A percentile compares a stretch with the other conserved stretches of the same genome.
Evolutionary conservation across 352 stramenopile genomes (phyloP).

Genomic region (Poterioochromonas sp.): DNA sequence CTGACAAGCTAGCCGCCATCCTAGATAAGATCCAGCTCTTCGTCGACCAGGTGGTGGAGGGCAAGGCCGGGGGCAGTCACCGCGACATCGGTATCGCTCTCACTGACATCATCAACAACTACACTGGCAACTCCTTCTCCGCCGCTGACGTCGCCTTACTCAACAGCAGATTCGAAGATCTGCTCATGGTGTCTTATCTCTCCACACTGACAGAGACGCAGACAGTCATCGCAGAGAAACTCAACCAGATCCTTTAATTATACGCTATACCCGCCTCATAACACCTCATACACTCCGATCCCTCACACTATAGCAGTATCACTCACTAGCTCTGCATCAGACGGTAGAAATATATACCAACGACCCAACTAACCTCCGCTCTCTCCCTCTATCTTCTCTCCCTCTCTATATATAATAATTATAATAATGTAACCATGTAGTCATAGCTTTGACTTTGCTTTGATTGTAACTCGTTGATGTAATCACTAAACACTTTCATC

Average conservation of each 20-base stretch:
- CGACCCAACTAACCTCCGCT: too few species aligned
- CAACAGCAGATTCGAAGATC: background rate
- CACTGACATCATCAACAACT: background rate
- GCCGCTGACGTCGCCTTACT: background rate
- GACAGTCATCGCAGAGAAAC: background rate
- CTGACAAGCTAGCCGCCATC: background rate
- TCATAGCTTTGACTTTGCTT: too few species aligned
- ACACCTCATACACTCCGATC: too few species aligned
- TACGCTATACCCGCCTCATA: too few species aligned
- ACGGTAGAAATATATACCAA: too few species aligned
- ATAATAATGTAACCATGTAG: too few species aligned
- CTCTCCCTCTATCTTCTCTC: too few species aligned
- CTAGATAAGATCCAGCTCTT: background rate
- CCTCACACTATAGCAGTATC: too few species aligned
- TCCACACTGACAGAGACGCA: background rate
- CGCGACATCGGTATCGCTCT: background rate
- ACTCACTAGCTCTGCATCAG: too few species aligned
- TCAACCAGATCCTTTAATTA: background rate
- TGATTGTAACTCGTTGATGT: too few species aligned
- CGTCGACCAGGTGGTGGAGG: background rate
- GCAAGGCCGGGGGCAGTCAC: background rate
- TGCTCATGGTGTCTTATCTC: slow-evolving; percentile 24
- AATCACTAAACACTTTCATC: too few species aligned
- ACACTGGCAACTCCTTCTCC: background rate
- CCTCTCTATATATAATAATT: too few species aligned